phyloP scores from a whole-genome alignment of 495 filamentous ascomycete genomes.

The Friedmanniomyces simplex region DNA sequence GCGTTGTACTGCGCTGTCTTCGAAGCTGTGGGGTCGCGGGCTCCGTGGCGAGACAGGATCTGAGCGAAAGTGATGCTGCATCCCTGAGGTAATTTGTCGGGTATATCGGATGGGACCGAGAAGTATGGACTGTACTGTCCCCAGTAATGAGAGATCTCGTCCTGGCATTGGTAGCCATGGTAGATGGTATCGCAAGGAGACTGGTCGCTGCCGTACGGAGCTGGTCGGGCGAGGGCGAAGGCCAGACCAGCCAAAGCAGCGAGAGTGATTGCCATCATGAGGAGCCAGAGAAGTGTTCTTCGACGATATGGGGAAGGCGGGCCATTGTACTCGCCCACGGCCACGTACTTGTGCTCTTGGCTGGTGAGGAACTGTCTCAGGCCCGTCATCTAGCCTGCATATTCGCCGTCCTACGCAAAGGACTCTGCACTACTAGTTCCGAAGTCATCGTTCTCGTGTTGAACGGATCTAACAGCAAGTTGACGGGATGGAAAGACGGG shows the following conservation, averaged over 20 bases:
- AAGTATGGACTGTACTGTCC: slow-evolving; percentile 69
- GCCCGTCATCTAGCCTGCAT: not conserved
- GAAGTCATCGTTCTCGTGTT: not conserved
- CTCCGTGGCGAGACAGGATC: slow-evolving; percentile 73
- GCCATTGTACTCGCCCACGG: not conserved
- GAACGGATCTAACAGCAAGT: no score
- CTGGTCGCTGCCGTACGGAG: not conserved
- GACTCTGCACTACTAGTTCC: not conserved
- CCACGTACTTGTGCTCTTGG: not conserved
- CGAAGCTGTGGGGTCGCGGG: slow-evolving; percentile 58
- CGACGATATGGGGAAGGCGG: not conserved
- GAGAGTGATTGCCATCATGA: not conserved
- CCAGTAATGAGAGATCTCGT: slow-evolving; percentile 58
- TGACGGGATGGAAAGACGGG: no score
- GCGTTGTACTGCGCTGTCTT: slow-evolving; percentile 48
- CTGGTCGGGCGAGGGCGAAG: not conserved
- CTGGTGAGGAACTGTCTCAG: not conserved
- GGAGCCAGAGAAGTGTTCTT: not conserved
- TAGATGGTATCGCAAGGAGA: slow-evolving; percentile 46
- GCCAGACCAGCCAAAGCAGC: not conserved
- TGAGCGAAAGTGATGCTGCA: slow-evolving; percentile 72
- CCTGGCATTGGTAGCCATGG: slow-evolving; percentile 53
- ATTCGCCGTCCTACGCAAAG: not conserved
- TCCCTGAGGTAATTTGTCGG: slow-evolving; percentile 42
- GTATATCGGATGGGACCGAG: slow-evolving; percentile 53